Conservation (phyloP, 2,329 filamentous ascomycete genomes). For the Penicillium sp. region DNA sequence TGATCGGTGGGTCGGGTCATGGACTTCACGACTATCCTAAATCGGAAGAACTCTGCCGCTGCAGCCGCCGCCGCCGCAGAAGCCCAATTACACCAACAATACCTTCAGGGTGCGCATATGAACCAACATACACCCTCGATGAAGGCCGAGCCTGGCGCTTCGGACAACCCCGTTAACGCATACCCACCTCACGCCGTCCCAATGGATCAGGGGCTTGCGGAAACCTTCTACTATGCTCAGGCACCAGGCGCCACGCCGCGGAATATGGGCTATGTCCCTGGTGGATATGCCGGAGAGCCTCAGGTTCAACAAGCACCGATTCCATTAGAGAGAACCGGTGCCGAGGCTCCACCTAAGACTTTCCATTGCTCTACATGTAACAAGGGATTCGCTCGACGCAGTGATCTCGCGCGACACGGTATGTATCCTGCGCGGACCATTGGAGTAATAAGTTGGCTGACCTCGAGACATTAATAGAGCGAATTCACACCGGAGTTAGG, state of each 20-base stretch:
- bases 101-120: conserved; percentile 43
- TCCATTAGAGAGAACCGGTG: conserved; percentile 44
- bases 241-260: conserved; percentile 52
- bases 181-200: conserved; percentile 57
- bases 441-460: not conserved
- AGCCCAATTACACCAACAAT: conserved; percentile 47
- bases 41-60: conserved; percentile 50
- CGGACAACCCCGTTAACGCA: conserved; percentile 58
- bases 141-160: conserved; percentile 59
- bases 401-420: conserved; percentile 94
- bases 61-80: conserved; percentile 45
- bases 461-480: conserved; percentile 59
- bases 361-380: conserved; percentile 87
- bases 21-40: conserved; percentile 55
- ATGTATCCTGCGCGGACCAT: conserved; percentile 37
- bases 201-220: conserved; percentile 41
- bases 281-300: conserved; percentile 46
- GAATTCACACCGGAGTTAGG: conserved; percentile 87
- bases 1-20: conserved; percentile 43
- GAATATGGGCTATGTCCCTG: conserved; percentile 55
- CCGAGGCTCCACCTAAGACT: conserved; percentile 63
- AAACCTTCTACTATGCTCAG: conserved; percentile 26
- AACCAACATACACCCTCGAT: conserved; percentile 53
- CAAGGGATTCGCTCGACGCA: conserved; percentile 89
- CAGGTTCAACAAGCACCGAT: conserved; percentile 48